phyloP scores from a whole-genome alignment of 2,329 filamentous ascomycete species.

The Diaporthe humulicola region DNA sequence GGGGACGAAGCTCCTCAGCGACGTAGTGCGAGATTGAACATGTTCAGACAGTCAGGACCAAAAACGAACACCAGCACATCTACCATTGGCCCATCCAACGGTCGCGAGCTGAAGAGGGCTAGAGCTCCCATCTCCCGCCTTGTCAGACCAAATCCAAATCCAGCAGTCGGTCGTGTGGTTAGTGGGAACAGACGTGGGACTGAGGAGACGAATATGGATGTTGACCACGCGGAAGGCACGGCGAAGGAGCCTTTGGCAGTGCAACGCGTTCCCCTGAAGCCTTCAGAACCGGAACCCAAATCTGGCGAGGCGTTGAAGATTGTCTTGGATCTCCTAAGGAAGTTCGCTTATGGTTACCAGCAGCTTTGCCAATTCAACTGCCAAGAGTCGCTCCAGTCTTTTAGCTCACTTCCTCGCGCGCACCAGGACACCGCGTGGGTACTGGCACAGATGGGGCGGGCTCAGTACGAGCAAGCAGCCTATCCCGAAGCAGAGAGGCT shows the following conservation, averaged over 20 bases:
- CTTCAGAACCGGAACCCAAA: slow-evolving; percentile 66
- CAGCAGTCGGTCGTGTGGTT: slow-evolving; percentile 86
- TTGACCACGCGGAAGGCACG: slow-evolving; percentile 74
- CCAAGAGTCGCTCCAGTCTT: slow-evolving; percentile 80
- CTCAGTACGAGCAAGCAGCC: slow-evolving; percentile 89
- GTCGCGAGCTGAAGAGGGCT: slow-evolving; percentile 85
- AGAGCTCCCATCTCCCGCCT: slow-evolving; percentile 78
- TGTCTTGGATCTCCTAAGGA: slow-evolving; percentile 84
- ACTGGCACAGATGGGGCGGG: slow-evolving; percentile 88
- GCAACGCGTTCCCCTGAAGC: slow-evolving; percentile 54
- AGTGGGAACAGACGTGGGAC: slow-evolving; percentile 88
- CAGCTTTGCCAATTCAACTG: slow-evolving; percentile 84
- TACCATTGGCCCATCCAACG: slow-evolving; percentile 70
- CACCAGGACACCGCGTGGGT: slow-evolving; percentile 96
- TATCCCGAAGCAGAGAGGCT: slow-evolving; percentile 90
- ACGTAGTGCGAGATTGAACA: slow-evolving; percentile 78
- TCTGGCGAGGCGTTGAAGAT: slow-evolving; percentile 82
- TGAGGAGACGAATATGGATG: slow-evolving; percentile 76
- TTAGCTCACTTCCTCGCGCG: slow-evolving; percentile 75
- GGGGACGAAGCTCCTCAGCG: slow-evolving; percentile 74
- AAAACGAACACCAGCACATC: slow-evolving; percentile 72
- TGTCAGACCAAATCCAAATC: slow-evolving; percentile 75
- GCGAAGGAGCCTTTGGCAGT: slow-evolving; percentile 57
- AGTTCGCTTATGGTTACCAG: slow-evolving; percentile 85
- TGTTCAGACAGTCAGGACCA: slow-evolving; percentile 76